These are phyloP conservation scores for Tolypocladium paradoxum DNA, from an alignment of 2,329 filamentous ascomycete genomes.

Conservation along the genomic window DNA sequence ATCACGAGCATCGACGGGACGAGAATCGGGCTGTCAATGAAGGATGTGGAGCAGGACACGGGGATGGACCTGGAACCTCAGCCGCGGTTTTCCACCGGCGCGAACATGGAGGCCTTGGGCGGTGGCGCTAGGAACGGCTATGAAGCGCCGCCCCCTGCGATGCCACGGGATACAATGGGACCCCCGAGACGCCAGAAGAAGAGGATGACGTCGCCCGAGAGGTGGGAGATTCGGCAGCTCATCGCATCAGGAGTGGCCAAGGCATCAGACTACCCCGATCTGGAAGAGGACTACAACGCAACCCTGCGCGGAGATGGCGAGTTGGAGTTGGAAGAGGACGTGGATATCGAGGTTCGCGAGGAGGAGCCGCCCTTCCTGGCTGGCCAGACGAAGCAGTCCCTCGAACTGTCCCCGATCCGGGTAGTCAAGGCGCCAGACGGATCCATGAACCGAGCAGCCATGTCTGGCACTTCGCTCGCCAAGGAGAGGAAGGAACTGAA, in stretches of 20 bases:
- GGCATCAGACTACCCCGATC: constrained; percentile 84
- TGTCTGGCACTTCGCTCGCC: constrained; percentile 79
- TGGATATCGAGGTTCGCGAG: constrained; percentile 93
- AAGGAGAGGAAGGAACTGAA: constrained; percentile 84
- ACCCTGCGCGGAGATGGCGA: constrained; percentile 77
- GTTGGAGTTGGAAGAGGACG: constrained; percentile 88
- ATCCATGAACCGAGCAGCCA: constrained; percentile 93
- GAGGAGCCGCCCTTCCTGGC: constrained; percentile 94
- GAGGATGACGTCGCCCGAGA: constrained; percentile 88
- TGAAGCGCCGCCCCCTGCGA: constrained; percentile 26
- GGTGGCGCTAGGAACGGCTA: constrained; percentile 49
- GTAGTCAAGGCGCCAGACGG: constrained; percentile 97
- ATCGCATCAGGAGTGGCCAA: constrained; percentile 93
- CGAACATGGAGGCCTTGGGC: constrained; percentile 76
- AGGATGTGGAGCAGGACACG: constrained; percentile 85
- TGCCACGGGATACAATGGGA: constrained; percentile 28
- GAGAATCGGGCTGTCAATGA: constrained; percentile 86
- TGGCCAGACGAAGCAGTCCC: constrained; percentile 90
- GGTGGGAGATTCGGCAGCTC: constrained; percentile 95
- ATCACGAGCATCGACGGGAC: constrained; percentile 75
- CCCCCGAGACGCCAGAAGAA: constrained; percentile 59
- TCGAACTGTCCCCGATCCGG: constrained; percentile 89
- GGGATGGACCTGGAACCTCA: constrained; percentile 76
- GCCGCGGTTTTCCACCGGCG: constrained; percentile 70
- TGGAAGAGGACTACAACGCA: constrained; percentile 88